Evolutionary conservation across 2,329 filamentous ascomycete species (phyloP).

Genomic region (Aspergillus caelatus): DNA sequence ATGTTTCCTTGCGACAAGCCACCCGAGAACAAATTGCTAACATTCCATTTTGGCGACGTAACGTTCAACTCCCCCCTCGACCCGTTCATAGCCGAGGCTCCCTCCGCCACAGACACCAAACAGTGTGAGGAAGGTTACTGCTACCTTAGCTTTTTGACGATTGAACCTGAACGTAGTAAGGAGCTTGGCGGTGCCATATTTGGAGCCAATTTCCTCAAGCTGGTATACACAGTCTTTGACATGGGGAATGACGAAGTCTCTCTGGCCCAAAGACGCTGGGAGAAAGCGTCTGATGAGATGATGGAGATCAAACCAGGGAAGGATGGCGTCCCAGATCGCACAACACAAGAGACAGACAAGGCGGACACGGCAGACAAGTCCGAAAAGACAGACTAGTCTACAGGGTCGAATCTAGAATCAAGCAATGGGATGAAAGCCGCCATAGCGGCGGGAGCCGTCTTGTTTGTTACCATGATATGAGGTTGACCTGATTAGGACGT

Average conservation of each 20-base stretch:
- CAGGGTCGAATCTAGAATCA: not conserved
- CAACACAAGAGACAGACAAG: not conserved
- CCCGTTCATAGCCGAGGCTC: not conserved
- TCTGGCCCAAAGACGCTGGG: not conserved
- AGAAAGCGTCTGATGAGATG: not conserved
- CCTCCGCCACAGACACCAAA: not conserved
- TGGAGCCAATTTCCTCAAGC: not conserved
- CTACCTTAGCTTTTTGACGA: not conserved
- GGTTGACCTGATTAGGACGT: not conserved
- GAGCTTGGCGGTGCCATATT: not conserved
- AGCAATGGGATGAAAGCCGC: not conserved
- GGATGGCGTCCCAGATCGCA: not conserved
- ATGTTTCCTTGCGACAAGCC: not conserved
- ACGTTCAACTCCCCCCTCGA: not conserved
- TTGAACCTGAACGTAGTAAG: not conserved
- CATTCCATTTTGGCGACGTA: not conserved
- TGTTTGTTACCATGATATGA: not conserved
- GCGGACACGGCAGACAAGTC: not conserved
- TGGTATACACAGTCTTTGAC: not conserved
- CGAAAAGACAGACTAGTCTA: not conserved
- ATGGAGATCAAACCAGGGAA: not conserved
- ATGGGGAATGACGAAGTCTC: not conserved
- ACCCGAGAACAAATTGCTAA: not conserved
- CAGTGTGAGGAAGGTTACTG: not conserved
- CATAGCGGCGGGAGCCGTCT: not conserved